phyloP scores from a whole-genome alignment of 345 rosid species.

The Linum lewisii region DNA sequence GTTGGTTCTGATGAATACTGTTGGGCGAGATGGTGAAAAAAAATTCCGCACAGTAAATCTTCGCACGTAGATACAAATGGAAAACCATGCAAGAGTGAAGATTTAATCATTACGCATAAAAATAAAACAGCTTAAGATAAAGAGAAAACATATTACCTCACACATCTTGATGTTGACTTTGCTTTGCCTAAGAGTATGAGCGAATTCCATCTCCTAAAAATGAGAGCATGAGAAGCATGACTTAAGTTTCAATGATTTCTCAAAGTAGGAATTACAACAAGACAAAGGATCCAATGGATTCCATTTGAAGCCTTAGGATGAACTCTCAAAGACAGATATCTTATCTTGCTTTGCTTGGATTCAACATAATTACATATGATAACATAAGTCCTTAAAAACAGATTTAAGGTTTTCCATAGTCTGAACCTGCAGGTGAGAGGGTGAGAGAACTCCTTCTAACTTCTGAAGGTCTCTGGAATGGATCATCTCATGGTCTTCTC shows the following conservation, averaged over 20 bases:
- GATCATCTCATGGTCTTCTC: constrained; percentile 80
- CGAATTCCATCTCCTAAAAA: constrained; percentile 91
- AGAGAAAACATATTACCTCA: constrained; percentile 39
- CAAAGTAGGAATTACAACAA: background rate
- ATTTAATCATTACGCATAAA: background rate
- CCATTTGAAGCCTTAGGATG: background rate
- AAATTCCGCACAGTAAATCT: too few relatives aligned
- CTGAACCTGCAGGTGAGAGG: constrained; percentile 85
- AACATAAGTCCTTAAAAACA: background rate
- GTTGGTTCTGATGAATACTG: too few relatives aligned
- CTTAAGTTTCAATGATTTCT: background rate
- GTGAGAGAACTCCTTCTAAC: constrained; percentile 87
- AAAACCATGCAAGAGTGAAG: background rate
- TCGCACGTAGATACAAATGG: background rate
- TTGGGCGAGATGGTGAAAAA: too few relatives aligned
- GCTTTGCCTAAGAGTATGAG: constrained; percentile 73
- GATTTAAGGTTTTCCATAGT: background rate
- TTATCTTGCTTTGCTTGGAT: background rate
- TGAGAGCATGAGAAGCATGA: constrained; percentile 1
- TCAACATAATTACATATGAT: background rate
- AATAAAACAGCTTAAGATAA: background rate
- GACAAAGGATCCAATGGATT: background rate
- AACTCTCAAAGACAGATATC: too few relatives aligned
- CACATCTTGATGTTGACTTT: constrained; percentile 89
- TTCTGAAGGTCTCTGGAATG: constrained; percentile 87